Evolutionary conservation across 2,329 filamentous ascomycete genomes (phyloP), one percentile per base, ranked within the genome.

Genomic region (Raffaelea deltoideospora): DNA sequence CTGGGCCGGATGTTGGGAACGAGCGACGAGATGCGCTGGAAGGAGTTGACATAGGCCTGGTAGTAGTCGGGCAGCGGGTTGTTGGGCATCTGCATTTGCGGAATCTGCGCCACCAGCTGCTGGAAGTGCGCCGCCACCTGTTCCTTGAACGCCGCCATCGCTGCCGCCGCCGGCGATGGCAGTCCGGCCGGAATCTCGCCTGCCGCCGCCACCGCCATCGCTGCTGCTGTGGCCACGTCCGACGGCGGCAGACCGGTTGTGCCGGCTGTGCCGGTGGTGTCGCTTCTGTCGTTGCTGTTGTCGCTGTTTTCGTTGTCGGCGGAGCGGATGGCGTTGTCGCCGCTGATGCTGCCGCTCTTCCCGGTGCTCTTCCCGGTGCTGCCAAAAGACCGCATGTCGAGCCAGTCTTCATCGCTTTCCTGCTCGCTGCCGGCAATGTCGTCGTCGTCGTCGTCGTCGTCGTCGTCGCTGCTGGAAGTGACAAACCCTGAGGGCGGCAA

Each of bases 91-190:
- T 83, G 63, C 32, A 76, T 69, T 53, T 76, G 43, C 32, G 44
- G 42, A 27, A 45, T 38, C 32, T 46, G 61, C 26, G 72, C 65
- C 61, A 84, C 68, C 48, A 87, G 67, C 40, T 86, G 76, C 39
- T 87, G 77, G 33, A 87, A 66, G 49, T 86, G 81, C 15, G 76
- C 68, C 20, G 76, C 67, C 17, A 88, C 57, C 40, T 87, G 79
- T 37, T 86, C 79, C 48, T 78, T 75, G 58, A 84, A 70, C 13
- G 78, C 79, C 34, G 74, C 65, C 49, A 84, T 70, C 33, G 79
- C 70, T 5, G 74, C 70, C 4, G 67, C 66, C 4, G 69, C 64
- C 3, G 76, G 72, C 2, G 74, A 71, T 15, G 65, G 64, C 28
- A 65, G 58, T 2, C 52, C 51, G 14, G 50, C 51, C 10, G 58